Base-by-base conservation (phyloP, 305 asterid species). In the Striga hermonthica region DNA sequence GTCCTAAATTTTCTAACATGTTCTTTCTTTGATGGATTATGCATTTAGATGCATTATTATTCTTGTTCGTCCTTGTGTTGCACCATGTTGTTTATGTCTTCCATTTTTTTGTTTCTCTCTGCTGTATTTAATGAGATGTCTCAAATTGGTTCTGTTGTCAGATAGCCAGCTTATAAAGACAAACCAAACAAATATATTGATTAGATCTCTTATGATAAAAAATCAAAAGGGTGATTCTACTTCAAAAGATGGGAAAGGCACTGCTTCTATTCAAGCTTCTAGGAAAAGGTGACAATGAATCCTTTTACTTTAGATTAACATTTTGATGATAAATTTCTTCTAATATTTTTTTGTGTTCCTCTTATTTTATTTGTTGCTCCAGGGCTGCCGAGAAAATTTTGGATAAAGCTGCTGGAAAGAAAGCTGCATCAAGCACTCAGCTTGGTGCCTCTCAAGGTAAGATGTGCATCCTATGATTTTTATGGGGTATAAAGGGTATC, bases 111-210 rank as follows among this genome's bases (percentile, higher is more conserved):
- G 22, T 60, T 60, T 35, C 64, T 64, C 74, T 49, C 44, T 13
- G 35, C 45, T 69, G 14, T 62, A 13, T 40, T 35, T 66, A 57
- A 73, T 64, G 39, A 64, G 65, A 37, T 60, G 38, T 74, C 44
- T 4, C 44, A 59, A 62, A 64, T 52, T 60, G 57, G 58, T 47
- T 63, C 43, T 71, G 57, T 67, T 54, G 35, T 52, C 85, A 80
- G 95, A 72, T 64, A 73, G 77, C 72, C 96, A 88, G 81, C 63
- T 76, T 71, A 86, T 88, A 73, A 80, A 78, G 76, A 88, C 96
- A 44, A 79, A 88, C 79, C 90, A 81, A 71, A 79, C 76, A 64
- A 86, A 86, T 72, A 84, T 88, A 73, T 66, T 88, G 72, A 82
- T 88, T 56, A 76, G 96, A 75, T 86, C 96, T 56, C 87, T 88